Conservation (phyloP, 1,284 basidiomycete species). For the Puccinia coronata region DNA sequence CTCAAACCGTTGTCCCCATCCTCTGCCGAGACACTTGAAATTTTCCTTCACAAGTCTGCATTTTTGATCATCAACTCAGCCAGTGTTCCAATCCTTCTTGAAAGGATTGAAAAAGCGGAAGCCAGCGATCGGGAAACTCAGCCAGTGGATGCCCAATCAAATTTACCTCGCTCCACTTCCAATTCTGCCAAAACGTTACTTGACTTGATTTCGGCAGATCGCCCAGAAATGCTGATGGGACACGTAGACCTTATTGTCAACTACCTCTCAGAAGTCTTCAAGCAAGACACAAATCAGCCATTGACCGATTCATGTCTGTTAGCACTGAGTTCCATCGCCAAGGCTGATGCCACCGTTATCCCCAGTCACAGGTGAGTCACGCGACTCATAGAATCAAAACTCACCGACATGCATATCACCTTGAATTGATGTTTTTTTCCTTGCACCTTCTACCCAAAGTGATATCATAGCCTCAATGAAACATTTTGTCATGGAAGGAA, state of each 20-base stretch:
- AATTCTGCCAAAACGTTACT: constrained; percentile 59
- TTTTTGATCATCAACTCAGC: constrained; percentile 80
- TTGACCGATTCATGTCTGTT: constrained; percentile 73
- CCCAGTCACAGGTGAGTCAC: constrained; percentile 69
- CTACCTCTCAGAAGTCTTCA: constrained; percentile 65
- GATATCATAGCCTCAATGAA: constrained; percentile 67
- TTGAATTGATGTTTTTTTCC: neutral
- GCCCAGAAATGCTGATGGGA: constrained; percentile 71
- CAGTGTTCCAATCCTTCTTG: constrained; percentile 73
- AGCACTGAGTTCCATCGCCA: constrained; percentile 70
- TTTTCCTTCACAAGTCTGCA: constrained; percentile 71
- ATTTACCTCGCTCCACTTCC: constrained; percentile 50
- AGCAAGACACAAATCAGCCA: constrained; percentile 61
- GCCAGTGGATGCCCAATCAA: constrained; percentile 15
- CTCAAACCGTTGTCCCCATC: constrained; percentile 70
- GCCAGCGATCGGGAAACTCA: constrained; percentile 26
- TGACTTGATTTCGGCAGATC: constrained; percentile 72
- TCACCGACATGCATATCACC: neutral
- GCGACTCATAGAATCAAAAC: neutral
- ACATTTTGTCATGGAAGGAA: constrained; percentile 67
- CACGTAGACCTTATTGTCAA: constrained; percentile 76
- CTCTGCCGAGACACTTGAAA: constrained; percentile 70
- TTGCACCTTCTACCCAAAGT: constrained; percentile 51
- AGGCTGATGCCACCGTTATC: constrained; percentile 64
- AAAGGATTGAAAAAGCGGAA: constrained; percentile 64